Conservation (phyloP, 148 eudicot species). For the Rhododendron vialii region DNA sequence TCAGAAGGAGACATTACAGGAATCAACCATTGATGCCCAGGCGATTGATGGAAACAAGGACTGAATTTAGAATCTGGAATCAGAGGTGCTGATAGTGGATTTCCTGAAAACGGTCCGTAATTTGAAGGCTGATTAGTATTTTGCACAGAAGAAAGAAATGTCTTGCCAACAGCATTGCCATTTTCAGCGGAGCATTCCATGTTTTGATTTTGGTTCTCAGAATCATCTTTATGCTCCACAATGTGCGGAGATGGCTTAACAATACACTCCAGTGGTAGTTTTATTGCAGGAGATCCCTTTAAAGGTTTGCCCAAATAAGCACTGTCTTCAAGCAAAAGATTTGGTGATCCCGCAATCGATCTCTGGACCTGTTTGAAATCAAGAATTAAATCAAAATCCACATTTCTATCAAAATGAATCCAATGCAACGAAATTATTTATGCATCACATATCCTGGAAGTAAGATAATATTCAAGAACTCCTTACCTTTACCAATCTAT, state of each 20-base stretch:
- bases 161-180: slow-evolving; percentile 31
- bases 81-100: slow-evolving; percentile 21
- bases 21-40: slow-evolving; percentile 81
- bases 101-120: slow-evolving; percentile 26
- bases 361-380: slow-evolving; percentile 71
- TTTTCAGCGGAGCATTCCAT: slow-evolving; percentile 64
- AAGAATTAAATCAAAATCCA: not conserved
- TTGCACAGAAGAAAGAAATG: slow-evolving; percentile 35
- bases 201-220: slow-evolving; percentile 34
- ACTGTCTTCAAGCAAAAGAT: slow-evolving; percentile 49
- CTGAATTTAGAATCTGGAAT: slow-evolving; percentile 33
- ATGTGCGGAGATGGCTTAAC: slow-evolving; percentile 34
- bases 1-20: slow-evolving; percentile 93
- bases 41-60: slow-evolving; percentile 48
- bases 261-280: slow-evolving; percentile 38
- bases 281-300: slow-evolving; percentile 37
- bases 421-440: not conserved
- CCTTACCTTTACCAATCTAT: slow-evolving; percentile 80
- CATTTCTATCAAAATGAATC: not conserved
- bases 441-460: not conserved
- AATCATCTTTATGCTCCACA: slow-evolving; percentile 33
- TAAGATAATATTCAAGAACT: not conserved
- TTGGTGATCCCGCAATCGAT: slow-evolving; percentile 77
- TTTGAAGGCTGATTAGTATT: slow-evolving; percentile 31
- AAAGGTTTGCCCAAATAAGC: slow-evolving; percentile 42